These are phyloP conservation scores for Drechslerella coelobrocha DNA, from an alignment of 2,329 filamentous ascomycete species.

Conservation along the genomic window DNA sequence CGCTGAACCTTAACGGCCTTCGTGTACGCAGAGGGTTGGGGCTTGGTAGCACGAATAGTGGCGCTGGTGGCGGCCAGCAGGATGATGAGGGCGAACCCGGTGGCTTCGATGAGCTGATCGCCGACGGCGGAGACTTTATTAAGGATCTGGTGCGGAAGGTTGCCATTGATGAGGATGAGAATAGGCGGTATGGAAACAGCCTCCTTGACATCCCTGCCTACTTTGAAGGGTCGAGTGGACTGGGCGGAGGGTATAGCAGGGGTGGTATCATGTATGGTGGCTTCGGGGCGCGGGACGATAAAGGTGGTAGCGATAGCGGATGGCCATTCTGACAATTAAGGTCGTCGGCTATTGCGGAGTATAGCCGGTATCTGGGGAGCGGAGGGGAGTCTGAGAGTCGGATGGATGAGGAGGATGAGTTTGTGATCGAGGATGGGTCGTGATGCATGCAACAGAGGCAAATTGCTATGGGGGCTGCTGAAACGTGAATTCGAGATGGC, in stretches of 20 bases:
- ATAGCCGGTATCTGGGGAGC: conserved; percentile 44
- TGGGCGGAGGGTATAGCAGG: conserved; percentile 30
- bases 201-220: conserved; percentile 35
- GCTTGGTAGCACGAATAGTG: conserved; percentile 41
- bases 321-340: conserved; percentile 51
- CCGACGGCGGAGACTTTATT: conserved; percentile 49
- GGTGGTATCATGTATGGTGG: conserved; percentile 46
- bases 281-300: conserved; percentile 43
- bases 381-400: conserved; percentile 6
- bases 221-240: conserved; percentile 38
- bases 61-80: conserved; percentile 1
- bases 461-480: background rate
- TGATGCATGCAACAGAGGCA: background rate
- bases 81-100: conserved; percentile 45
- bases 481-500: background rate
- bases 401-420: conserved; percentile 41
- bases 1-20: conserved; percentile 41
- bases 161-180: conserved; percentile 47
- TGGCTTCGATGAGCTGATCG: conserved; percentile 46
- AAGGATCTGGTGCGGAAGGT: conserved; percentile 46
- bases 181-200: conserved; percentile 43
- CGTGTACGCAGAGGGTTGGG: conserved; percentile 34
- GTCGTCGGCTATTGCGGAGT: conserved; percentile 50
- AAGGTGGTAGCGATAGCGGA: conserved; percentile 44
- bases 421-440: conserved; percentile 39